Evolutionary conservation across 2,329 filamentous ascomycete genomes (phyloP).

Genomic region (Fusarium oligoseptatum): DNA sequence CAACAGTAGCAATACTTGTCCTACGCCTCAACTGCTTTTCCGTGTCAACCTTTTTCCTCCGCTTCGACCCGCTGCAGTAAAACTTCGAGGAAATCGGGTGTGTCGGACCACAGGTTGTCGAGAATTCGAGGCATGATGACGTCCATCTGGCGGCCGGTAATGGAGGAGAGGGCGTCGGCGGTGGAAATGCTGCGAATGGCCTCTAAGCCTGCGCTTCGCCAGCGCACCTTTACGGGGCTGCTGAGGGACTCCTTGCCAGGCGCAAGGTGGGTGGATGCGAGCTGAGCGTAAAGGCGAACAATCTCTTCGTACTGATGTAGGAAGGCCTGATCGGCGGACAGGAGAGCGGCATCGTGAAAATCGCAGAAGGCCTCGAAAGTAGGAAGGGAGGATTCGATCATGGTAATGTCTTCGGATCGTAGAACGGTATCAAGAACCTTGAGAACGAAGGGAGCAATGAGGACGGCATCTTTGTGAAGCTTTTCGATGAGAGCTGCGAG

Average conservation of each 20-base stretch:
- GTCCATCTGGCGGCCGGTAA: constrained; percentile 81
- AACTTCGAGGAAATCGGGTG: constrained; percentile 76
- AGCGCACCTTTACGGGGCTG: constrained; percentile 82
- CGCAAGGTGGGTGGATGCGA: constrained; percentile 75
- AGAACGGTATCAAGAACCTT: constrained; percentile 87
- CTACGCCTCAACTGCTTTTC: constrained; percentile 75
- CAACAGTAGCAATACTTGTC: constrained; percentile 83
- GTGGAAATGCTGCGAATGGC: constrained; percentile 86
- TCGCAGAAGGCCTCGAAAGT: constrained; percentile 91
- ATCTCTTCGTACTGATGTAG: constrained; percentile 85
- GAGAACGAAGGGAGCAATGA: constrained; percentile 88
- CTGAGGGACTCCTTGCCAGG: constrained; percentile 69
- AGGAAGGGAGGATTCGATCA: constrained; percentile 90
- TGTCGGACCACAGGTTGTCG: constrained; percentile 85
- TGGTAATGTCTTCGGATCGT: constrained; percentile 86
- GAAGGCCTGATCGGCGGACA: constrained; percentile 89
- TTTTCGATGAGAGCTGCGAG: constrained; percentile 93
- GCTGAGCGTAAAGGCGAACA: constrained; percentile 81
- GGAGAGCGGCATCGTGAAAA: constrained; percentile 86
- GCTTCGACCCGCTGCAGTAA: constrained; percentile 76
- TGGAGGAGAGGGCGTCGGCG: constrained; percentile 82
- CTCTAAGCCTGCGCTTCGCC: constrained; percentile 79
- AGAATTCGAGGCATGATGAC: constrained; percentile 87
- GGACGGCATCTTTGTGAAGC: constrained; percentile 86
- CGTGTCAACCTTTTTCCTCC: constrained; percentile 77